Evolutionary conservation across 1,284 basidiomycete genomes (phyloP).

Genomic region (Heterobasidion occidentale): DNA sequence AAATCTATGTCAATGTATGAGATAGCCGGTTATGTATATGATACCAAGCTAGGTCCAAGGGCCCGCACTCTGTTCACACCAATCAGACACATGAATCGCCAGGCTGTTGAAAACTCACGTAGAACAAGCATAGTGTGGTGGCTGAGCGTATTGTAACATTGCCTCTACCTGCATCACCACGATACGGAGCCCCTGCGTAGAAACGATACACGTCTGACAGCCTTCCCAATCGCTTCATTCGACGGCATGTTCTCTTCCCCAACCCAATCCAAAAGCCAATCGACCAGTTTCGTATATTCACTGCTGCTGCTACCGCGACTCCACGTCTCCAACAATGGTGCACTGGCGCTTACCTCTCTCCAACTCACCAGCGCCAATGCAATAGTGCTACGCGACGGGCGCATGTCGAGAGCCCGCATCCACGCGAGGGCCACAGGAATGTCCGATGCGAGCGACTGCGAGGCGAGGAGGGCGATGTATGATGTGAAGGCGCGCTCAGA

Average conservation of each 20-base stretch:
- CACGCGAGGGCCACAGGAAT: conserved; percentile 70
- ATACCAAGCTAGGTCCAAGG: too few relatives aligned
- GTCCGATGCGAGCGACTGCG: conserved; percentile 40
- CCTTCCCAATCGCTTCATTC: conserved; percentile 25
- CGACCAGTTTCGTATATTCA: conserved; percentile 42
- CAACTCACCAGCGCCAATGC: conserved; percentile 62
- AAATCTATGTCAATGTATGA: too few relatives aligned
- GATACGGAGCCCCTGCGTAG: too few relatives aligned
- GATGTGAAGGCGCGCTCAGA: conserved; percentile 44
- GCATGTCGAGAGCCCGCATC: conserved; percentile 60
- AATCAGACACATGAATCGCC: too few relatives aligned
- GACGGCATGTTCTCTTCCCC: conserved; percentile 42
- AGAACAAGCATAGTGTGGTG: too few relatives aligned
- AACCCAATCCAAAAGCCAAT: conserved; percentile 68
- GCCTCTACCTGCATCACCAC: too few relatives aligned
- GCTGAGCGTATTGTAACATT: too few relatives aligned
- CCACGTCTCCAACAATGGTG: conserved; percentile 43
- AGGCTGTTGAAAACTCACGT: too few relatives aligned
- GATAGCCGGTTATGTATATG: too few relatives aligned
- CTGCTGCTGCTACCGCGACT: conserved; percentile 19
- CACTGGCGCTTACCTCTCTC: conserved; percentile 58
- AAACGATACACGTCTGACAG: conserved; percentile 4
- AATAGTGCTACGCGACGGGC: conserved; percentile 48
- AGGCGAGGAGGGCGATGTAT: conserved; percentile 59
- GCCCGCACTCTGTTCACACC: too few relatives aligned